Evolutionary conservation across 208 protist genomes (phyloP).

Genomic region (Trypanosoma boissoni): DNA sequence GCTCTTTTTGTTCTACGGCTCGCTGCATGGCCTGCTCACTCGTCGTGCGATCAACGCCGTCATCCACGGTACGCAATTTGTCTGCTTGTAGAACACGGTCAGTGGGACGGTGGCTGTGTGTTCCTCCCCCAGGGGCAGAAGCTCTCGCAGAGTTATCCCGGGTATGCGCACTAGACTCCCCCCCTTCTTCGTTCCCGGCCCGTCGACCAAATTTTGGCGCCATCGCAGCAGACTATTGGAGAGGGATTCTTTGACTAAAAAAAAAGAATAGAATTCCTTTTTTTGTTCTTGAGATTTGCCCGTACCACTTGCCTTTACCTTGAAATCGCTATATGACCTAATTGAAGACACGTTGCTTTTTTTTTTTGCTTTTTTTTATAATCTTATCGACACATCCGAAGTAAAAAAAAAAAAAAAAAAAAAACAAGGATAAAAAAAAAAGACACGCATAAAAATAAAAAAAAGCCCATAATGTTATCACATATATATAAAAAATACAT

Average conservation of each 20-base stretch:
- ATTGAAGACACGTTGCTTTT: no score
- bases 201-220: slow-evolving; percentile 21
- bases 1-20: slow-evolving; percentile 39
- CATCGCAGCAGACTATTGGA: slow-evolving; percentile 9
- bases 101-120: slow-evolving; percentile 3
- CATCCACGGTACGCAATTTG: slow-evolving; percentile 43
- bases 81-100: slow-evolving; percentile 21
- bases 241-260: no score
- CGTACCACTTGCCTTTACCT: no score
- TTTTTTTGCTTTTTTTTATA: neutral
- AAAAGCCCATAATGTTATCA: neutral
- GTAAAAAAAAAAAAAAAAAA: neutral
- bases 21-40: slow-evolving; percentile 29
- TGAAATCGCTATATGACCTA: no score
- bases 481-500: neutral
- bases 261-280: no score
- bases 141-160: neutral
- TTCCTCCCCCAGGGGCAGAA: slow-evolving; percentile 1
- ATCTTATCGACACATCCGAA: neutral
- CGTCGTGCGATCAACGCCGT: slow-evolving; percentile 40
- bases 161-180: neutral
- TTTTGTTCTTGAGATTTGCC: no score
- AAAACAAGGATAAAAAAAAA: neutral
- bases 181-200: neutral
- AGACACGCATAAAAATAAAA: neutral